These are phyloP conservation scores for Neurospora sp. DNA, from an alignment of 495 filamentous ascomycete species.

Conservation along the genomic window DNA sequence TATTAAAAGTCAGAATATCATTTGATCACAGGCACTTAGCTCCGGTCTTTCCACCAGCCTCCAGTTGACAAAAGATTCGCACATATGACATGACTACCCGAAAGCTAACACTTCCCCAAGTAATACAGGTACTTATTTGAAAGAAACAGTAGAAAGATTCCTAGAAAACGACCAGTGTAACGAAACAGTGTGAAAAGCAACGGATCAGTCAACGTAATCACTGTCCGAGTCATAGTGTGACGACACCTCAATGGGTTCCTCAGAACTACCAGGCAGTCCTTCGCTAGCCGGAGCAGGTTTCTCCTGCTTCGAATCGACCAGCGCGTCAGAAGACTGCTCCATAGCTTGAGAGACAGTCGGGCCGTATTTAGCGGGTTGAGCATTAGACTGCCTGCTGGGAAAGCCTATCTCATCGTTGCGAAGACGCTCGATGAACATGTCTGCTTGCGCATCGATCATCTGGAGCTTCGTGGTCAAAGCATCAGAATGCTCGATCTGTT, in stretches of 20 bases:
- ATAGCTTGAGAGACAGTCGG: not conserved
- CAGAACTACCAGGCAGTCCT: not conserved
- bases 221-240: not conserved
- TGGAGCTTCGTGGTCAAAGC: not conserved
- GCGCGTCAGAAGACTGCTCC: not conserved
- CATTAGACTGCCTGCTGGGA: not conserved
- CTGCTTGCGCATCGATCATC: not conserved
- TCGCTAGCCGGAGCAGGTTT: not conserved
- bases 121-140: not conserved
- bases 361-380: not conserved
- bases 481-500: not conserved
- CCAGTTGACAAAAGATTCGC: not conserved
- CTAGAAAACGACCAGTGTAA: not conserved
- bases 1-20: not conserved
- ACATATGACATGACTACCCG: not conserved
- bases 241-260: not conserved
- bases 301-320: not conserved
- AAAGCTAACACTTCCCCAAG: not conserved
- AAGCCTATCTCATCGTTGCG: not conserved
- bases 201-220: not conserved
- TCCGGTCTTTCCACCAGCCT: not conserved
- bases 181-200: not conserved
- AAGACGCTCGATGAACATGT: slow-evolving; percentile 7
- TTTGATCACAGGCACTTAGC: not conserved
- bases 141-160: not conserved